Base-by-base conservation (phyloP, 2,329 filamentous ascomycete genomes). In the Colletotrichum liriopes region DNA sequence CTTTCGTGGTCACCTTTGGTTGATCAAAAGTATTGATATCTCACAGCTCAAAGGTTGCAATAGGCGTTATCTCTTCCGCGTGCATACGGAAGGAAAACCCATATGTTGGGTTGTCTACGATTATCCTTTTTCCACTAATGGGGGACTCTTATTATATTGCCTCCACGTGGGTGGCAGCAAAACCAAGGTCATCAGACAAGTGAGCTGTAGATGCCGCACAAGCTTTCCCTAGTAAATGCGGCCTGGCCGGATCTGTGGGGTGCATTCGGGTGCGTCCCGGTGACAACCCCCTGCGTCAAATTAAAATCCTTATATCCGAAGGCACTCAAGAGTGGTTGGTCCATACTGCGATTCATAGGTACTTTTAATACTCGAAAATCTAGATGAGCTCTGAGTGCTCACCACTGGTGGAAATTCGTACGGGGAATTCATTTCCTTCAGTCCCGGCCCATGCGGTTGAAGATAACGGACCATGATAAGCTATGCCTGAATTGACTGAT, bases 71-170 rank as follows among this genome's bases (percentile, higher is more conserved):
- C 20, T 56, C 20, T 9, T 23, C 14, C 9, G 18, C 20, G 8
- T 39, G 20, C 54, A 56, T 14, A 23, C 35, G 35, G 54, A 56
- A 39, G 35, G 29, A 11, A 16, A 16, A 14, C 7, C 18, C 3
- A 23, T 29, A 1, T 23, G 39, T 2, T 18, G 26, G 18, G 49
- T 12, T 32, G 16, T 16, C 47, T 45, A 32, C 20, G 23, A 6
- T 29, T 8, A 23, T 1, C 23, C 55, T 71, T 66, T 71, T 71
- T 67, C 67, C 67, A 71, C 63, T 62, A 71, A 71, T 71, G 43
- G 49, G 62, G 20, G 20, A 51, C 5, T 29, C 39, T 26, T 37
- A n/a, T 37, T 20, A 29, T 0, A n/a, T 32, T 41, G 14, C 9
- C 35, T 37, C 54, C 61, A 66, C 62, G 63, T 49, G 63, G 29